Evolutionary conservation across 73 alveolate species (phyloP).

Genomic region (Stentor coeruleus): DNA sequence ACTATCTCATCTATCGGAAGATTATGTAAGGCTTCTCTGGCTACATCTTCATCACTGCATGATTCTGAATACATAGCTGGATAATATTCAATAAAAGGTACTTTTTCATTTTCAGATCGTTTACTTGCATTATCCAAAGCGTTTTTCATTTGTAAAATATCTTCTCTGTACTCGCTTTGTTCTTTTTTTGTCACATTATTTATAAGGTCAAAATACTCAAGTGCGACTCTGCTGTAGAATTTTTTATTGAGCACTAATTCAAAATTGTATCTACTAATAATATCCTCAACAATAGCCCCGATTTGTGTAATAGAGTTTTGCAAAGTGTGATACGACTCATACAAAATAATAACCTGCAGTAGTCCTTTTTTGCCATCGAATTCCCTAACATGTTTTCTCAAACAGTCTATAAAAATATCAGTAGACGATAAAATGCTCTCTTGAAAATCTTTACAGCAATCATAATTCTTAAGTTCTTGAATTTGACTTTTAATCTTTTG

Average conservation of each 20-base stretch:
- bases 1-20: conserved; percentile 4
- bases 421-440: background rate
- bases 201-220: background rate
- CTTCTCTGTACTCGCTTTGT: background rate
- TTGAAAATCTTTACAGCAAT: background rate
- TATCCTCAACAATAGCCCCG: background rate
- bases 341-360: background rate
- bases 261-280: background rate
- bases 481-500: background rate
- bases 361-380: background rate
- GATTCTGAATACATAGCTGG: background rate
- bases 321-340: conserved; percentile 15
- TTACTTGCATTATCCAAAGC: background rate
- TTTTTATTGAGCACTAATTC: background rate
- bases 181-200: background rate
- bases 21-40: background rate
- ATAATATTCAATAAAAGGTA: background rate
- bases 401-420: background rate
- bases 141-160: no score
- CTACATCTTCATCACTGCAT: background rate
- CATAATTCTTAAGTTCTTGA: background rate
- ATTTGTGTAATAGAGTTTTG: conserved; percentile 12
- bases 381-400: background rate
- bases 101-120: background rate
- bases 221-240: background rate